Conservation (phyloP, 2,329 filamentous ascomycete genomes). For the Fusarium musae region DNA sequence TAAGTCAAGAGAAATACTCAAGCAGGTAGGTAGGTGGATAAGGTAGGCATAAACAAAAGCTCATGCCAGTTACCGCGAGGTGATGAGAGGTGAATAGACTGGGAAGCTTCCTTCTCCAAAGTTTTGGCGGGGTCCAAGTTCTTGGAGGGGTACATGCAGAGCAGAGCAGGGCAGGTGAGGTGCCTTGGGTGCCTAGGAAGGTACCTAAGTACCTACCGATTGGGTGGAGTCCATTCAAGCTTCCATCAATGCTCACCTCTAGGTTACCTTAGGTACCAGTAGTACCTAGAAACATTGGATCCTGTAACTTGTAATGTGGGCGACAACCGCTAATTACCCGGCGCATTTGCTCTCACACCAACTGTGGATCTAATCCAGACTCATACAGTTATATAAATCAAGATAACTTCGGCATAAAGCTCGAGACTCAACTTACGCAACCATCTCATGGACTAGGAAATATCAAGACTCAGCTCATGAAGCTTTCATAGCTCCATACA, state of each 20-base stretch:
- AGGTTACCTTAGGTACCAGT: neutral
- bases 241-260: neutral
- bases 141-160: slow-evolving; percentile 48
- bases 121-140: slow-evolving; percentile 48
- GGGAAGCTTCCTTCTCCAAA: slow-evolving; percentile 21
- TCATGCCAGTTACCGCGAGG: slow-evolving; percentile 20
- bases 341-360: slow-evolving; percentile 23
- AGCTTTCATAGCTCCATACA: neutral
- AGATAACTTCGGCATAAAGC: neutral
- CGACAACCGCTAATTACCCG: slow-evolving; percentile 46
- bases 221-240: neutral
- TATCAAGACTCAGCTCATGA: neutral
- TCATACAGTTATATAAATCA: neutral
- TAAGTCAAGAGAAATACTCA: neutral
- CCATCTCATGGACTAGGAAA: neutral
- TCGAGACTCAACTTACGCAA: neutral
- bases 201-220: neutral
- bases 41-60: slow-evolving; percentile 24
- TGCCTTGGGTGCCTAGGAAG: neutral
- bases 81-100: neutral
- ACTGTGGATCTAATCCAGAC: neutral
- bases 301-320: neutral
- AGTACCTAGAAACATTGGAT: too few relatives aligned
- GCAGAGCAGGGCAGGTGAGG: slow-evolving; percentile 7
- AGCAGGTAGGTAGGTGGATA: neutral